Evolutionary conservation across 352 stramenopile species (phyloP).

Genomic region (Phytophthora hybrid): DNA sequence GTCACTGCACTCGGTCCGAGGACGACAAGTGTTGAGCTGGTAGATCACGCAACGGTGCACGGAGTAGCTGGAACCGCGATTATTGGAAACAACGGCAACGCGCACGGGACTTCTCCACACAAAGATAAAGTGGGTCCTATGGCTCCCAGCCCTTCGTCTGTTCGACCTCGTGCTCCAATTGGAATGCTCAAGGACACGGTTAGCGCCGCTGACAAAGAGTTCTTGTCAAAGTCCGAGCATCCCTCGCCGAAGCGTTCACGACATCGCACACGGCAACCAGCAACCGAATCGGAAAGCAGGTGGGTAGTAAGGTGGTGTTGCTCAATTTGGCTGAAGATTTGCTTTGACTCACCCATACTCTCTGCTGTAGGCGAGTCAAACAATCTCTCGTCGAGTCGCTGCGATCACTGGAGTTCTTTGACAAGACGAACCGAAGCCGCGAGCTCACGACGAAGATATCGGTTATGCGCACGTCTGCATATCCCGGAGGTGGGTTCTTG

Average conservation of each 20-base stretch:
- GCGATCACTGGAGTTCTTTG: slow-evolving; percentile 76
- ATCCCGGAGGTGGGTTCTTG: slow-evolving; percentile 57
- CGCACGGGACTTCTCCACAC: slow-evolving; percentile 13
- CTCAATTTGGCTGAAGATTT: background rate
- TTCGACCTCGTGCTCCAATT: slow-evolving; percentile 70
- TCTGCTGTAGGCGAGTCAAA: slow-evolving; percentile 53
- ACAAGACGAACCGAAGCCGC: slow-evolving; percentile 75
- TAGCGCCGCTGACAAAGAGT: slow-evolving; percentile 42
- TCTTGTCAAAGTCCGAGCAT: slow-evolving; percentile 52
- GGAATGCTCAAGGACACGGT: slow-evolving; percentile 56
- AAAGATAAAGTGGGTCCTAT: slow-evolving; percentile 35
- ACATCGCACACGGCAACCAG: too few species aligned
- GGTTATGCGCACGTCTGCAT: slow-evolving; percentile 62
- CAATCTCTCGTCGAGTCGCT: slow-evolving; percentile 77
- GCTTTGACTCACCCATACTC: background rate
- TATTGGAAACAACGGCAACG: background rate
- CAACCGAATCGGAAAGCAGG: too few species aligned
- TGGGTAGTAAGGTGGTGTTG: background rate
- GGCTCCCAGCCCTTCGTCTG: slow-evolving; percentile 38
- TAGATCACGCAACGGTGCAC: slow-evolving; percentile 39
- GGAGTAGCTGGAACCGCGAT: background rate
- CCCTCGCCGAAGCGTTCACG: too few species aligned
- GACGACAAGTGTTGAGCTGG: slow-evolving; percentile 58
- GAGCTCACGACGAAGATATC: slow-evolving; percentile 68
- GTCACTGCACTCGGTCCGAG: slow-evolving; percentile 62